Conservation (phyloP, 257 asterid genomes). For the Solanum pinnatisectum region DNA sequence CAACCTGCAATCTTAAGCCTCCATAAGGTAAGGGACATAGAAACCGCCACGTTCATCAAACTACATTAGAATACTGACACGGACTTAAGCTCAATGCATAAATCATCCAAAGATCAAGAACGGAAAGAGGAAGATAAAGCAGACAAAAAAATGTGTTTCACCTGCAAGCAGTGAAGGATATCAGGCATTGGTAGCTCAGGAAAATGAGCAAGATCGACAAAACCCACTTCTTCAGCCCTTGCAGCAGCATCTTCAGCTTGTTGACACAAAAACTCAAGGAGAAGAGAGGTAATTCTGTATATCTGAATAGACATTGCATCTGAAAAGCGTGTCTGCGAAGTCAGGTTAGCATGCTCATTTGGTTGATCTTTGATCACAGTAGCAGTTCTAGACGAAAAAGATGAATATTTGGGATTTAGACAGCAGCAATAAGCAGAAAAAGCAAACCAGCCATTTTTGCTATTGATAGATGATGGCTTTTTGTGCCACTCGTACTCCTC, state of each 20-base stretch:
- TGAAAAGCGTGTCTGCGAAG: constrained; percentile 50
- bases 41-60: neutral
- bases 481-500: constrained; percentile 79
- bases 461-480: constrained; percentile 59
- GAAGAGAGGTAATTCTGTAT: constrained; percentile 63
- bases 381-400: constrained; percentile 33
- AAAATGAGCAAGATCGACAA: constrained; percentile 70
- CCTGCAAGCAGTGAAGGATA: constrained; percentile 92
- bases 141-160: neutral
- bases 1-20: neutral
- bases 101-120: neutral
- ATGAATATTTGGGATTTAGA: constrained; percentile 32
- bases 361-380: constrained; percentile 45
- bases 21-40: neutral
- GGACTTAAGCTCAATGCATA: neutral
- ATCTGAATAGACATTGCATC: constrained; percentile 67
- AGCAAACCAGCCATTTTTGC: constrained; percentile 88
- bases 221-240: constrained; percentile 88
- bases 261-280: constrained; percentile 64
- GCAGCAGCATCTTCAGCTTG: constrained; percentile 74
- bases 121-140: neutral
- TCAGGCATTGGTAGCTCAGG: constrained; percentile 99
- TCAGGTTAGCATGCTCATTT: constrained; percentile 13
- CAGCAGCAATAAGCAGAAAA: constrained; percentile 72
- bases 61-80: neutral